Conservation (phyloP, 2,329 filamentous ascomycete species). For the Aureobasidium vineae region DNA sequence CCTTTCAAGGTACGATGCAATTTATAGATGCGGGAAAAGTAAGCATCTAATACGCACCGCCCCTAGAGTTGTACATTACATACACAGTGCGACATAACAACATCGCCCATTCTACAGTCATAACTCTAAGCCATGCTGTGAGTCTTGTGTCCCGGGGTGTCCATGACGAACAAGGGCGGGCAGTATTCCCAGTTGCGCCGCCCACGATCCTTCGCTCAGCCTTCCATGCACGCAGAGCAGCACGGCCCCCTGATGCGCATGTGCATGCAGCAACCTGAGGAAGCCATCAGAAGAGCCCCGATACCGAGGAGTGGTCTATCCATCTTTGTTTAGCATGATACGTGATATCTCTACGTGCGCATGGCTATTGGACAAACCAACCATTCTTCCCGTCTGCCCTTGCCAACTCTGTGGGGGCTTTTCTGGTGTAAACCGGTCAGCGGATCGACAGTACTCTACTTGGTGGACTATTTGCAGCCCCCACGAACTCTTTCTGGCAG, state of each 20-base stretch:
- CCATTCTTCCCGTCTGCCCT: not conserved
- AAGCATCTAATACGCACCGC: constrained; percentile 13
- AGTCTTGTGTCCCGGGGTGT: not conserved
- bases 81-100: constrained; percentile 20
- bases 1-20: not conserved
- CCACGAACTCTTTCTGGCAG: not conserved
- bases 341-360: not conserved
- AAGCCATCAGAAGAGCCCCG: not conserved
- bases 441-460: constrained; percentile 16
- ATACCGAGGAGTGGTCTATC: not conserved
- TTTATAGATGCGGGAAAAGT: constrained; percentile 8
- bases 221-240: not conserved
- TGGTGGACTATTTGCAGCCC: constrained; percentile 1
- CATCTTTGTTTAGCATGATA: not conserved
- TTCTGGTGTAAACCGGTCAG: constrained; percentile 11
- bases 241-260: constrained; percentile 14
- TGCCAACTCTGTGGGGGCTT: constrained; percentile 13
- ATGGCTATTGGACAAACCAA: constrained; percentile 16
- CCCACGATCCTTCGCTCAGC: constrained; percentile 17
- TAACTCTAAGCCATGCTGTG: constrained; percentile 7
- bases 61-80: constrained; percentile 9
- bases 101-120: not conserved
- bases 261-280: constrained; percentile 19
- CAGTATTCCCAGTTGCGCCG: not conserved
- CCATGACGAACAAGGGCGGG: constrained; percentile 8